Percentiles rank a stretch among this genome's conserved stretches.
Conservation (phyloP, 2,329 filamentous ascomycete genomes). For the Neonectria coccinea region DNA sequence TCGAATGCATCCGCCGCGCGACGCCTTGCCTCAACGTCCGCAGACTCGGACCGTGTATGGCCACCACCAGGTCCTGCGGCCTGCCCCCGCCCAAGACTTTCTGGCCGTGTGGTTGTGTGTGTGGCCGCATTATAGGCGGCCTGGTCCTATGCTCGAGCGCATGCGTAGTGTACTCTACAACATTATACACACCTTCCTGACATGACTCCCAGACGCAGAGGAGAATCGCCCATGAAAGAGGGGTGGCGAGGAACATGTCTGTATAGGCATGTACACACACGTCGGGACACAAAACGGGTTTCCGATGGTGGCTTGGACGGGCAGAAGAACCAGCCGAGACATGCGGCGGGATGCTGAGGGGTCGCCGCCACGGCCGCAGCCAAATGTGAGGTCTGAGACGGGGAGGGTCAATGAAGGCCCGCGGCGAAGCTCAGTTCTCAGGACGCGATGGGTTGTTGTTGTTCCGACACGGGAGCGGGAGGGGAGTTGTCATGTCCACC, state of each 20-base stretch:
- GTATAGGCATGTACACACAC: constrained; percentile 17
- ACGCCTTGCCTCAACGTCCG: constrained; percentile 30
- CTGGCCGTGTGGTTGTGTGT: constrained; percentile 4
- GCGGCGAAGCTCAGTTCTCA: constrained; percentile 4
- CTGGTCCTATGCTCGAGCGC: constrained; percentile 37
- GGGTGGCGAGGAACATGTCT: constrained; percentile 24
- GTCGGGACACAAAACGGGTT: constrained; percentile 20
- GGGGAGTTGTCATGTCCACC: constrained; percentile 26
- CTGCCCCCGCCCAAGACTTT: constrained; percentile 27
- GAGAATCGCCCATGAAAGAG: constrained; percentile 8
- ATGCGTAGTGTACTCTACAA: constrained; percentile 14
- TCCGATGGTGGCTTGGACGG: constrained; percentile 29
- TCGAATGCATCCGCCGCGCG: constrained; percentile 28
- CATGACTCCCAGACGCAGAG: constrained; percentile 20
- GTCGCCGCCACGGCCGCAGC: constrained; percentile 18
- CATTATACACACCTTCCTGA: constrained; percentile 18
- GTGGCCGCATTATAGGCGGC: constrained; percentile 44
- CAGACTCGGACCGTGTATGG: constrained; percentile 32
- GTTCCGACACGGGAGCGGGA: constrained; percentile 22
- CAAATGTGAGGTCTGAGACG: constrained; percentile 8
- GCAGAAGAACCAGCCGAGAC: constrained; percentile 29
- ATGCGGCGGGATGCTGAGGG: constrained; percentile 16
- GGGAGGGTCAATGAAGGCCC: constrained; percentile 4
- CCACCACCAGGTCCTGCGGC: constrained; percentile 26
- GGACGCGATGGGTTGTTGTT: constrained; percentile 11